Evolutionary conservation across 176 grass and related monocot species (phyloP), one percentile per base, ranked within the genome.

Genomic region (Oryza meyeriana): DNA sequence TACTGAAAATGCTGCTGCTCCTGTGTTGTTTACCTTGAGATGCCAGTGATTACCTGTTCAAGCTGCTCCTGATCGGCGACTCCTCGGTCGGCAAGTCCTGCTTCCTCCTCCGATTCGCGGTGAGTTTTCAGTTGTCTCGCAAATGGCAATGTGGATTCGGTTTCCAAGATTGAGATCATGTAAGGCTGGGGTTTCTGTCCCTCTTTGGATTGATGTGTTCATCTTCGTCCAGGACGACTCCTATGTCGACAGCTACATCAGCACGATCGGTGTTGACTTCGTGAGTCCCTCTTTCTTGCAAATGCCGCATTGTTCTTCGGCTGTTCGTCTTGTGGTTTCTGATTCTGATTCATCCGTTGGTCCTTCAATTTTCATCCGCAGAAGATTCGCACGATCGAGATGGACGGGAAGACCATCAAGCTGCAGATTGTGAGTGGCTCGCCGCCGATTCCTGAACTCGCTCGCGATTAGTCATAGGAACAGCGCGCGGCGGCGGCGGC

Each of bases 1-100:
- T 31, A 8, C 0, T 24, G 55, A 59, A 59, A 59, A 59, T 31
- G 6, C 3, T 26, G 39, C 10, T 12, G 30, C 26, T 47, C 39
- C 0, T 26, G 50, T 8, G 0, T 17, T 62, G 24, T 24, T 7
- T 40, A 34, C 29, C 62, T 13, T 50, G 12, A 10, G 47, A 27
- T 17, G 18, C 1, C 4, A 94, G 92, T 1, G 92, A 94, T 66
- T 94, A 91, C 77, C 89, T 94, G 72, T 94, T 91, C 92, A 94
- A 94, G 89, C 87, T 94, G 38, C 92, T 94, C 81, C 12, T 94
- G 69, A 91, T 94, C 81, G 92, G 92, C 27, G 92, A 94, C 68
- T 94, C 92, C 40, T 94, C 89, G 5, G 92, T 91, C 35, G 92
- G 92, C 80, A 94, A 94, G 78, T 94, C 92, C 41, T 94, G 89